A percentile compares a stretch with the other conserved stretches of the same genome.
These are phyloP conservation scores for Alloascoidea africana DNA, from an alignment of 805 yeast genomes.

Conservation along the genomic window DNA sequence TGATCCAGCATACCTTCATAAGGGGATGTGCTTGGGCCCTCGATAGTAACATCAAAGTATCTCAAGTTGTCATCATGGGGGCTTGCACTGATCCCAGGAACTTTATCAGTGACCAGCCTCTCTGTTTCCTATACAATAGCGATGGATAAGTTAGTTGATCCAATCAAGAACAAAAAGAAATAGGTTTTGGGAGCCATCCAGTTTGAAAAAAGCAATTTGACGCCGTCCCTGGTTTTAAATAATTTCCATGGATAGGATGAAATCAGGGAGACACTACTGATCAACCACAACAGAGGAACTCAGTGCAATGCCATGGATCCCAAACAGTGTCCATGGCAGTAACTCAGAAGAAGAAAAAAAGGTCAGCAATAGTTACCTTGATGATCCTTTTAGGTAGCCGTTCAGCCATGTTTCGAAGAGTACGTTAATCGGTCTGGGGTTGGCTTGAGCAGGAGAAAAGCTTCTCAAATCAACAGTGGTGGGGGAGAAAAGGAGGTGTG, in stretches of 20 bases:
- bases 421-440: neutral
- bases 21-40: slow-evolving; percentile 86
- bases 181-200: no score
- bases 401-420: slow-evolving; percentile 7
- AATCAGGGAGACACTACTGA: slow-evolving; percentile 1
- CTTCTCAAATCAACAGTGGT: neutral
- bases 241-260: neutral
- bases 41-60: slow-evolving; percentile 81
- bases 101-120: slow-evolving; percentile 83
- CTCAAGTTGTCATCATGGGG: slow-evolving; percentile 93
- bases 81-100: slow-evolving; percentile 84
- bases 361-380: slow-evolving; percentile 45
- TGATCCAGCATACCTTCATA: slow-evolving; percentile 59
- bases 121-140: slow-evolving; percentile 60
- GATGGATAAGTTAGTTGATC: neutral
- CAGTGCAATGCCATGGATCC: no score
- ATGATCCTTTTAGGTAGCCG: slow-evolving; percentile 83
- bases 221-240: neutral
- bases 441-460: neutral
- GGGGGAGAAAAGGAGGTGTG: neutral
- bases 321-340: neutral
- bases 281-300: slow-evolving; percentile 3
- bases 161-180: slow-evolving; percentile 1
- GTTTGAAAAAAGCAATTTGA: neutral
- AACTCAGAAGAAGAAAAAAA: no score